These are phyloP conservation scores for Rhodotorula sphaerocarpa DNA, from an alignment of 768 basidiomycete genomes.

Conservation along the genomic window DNA sequence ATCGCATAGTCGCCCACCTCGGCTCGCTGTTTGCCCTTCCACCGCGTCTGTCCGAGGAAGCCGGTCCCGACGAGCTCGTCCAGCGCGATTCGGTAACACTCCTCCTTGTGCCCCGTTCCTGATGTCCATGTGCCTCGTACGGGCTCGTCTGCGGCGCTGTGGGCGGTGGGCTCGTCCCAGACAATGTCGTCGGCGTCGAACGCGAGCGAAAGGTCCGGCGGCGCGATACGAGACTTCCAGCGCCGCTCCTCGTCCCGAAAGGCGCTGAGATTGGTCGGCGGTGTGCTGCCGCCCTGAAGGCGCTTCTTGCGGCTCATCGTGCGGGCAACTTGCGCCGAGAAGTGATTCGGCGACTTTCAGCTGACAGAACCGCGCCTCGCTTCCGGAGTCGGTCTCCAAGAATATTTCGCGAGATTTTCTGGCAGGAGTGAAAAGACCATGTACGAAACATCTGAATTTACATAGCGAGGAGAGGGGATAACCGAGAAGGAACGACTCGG, in stretches of 20 bases:
- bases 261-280: neutral
- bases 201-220: conserved; percentile 8
- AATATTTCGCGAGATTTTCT: neutral
- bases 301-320: conserved; percentile 7
- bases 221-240: conserved; percentile 5
- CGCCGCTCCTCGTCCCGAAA: conserved; percentile 28
- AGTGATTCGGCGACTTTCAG: too few relatives aligned
- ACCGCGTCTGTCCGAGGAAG: conserved; percentile 21
- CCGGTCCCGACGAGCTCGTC: conserved; percentile 2
- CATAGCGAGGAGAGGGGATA: too few relatives aligned
- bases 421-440: neutral
- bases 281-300: neutral
- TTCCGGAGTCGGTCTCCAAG: neutral
- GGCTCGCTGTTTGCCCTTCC: conserved; percentile 29
- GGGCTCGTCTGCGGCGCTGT: neutral
- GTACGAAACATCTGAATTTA: too few relatives aligned
- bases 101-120: neutral
- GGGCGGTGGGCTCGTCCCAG: conserved; percentile 8
- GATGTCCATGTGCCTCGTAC: neutral
- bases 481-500: too few relatives aligned
- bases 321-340: neutral
- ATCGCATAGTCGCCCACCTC: conserved; percentile 18
- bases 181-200: conserved; percentile 5
- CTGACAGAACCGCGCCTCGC: neutral
- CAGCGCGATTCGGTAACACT: conserved; percentile 18